Conservation (phyloP, 2,329 filamentous ascomycete species). For the Bimuria novae-zelandiae region DNA sequence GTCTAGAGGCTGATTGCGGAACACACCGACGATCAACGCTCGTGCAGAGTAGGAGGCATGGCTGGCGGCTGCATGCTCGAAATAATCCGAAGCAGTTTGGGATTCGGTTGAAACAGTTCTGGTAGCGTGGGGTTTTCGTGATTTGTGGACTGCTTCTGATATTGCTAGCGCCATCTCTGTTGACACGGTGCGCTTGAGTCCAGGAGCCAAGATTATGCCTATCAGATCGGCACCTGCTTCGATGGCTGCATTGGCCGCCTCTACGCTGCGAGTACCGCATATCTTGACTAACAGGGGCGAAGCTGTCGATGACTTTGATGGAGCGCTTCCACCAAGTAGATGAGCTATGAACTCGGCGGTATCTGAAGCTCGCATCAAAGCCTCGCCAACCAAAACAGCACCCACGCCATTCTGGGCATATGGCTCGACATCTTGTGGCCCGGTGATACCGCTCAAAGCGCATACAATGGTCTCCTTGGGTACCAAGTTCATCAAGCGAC, state of each 20-base stretch:
- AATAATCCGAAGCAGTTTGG: slow-evolving; percentile 68
- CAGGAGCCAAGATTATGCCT: slow-evolving; percentile 87
- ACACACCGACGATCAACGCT: slow-evolving; percentile 87
- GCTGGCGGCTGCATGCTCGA: slow-evolving; percentile 59
- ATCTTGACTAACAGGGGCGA: slow-evolving; percentile 77
- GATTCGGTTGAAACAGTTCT: slow-evolving; percentile 30
- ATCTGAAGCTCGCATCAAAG: slow-evolving; percentile 89
- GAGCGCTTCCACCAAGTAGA: slow-evolving; percentile 67
- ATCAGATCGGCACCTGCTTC: slow-evolving; percentile 89
- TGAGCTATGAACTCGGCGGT: slow-evolving; percentile 81
- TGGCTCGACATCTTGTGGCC: slow-evolving; percentile 81
- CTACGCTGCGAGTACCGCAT: slow-evolving; percentile 83
- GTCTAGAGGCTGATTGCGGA: slow-evolving; percentile 84
- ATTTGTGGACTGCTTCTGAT: slow-evolving; percentile 73
- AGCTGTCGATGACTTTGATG: slow-evolving; percentile 15
- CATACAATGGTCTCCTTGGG: slow-evolving; percentile 86
- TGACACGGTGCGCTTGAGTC: slow-evolving; percentile 77
- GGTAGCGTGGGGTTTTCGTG: slow-evolving; percentile 39
- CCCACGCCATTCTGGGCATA: slow-evolving; percentile 90
- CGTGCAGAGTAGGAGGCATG: slow-evolving; percentile 59
- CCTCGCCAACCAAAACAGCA: slow-evolving; percentile 91
- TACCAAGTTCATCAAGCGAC: slow-evolving; percentile 83
- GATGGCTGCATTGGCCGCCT: slow-evolving; percentile 79
- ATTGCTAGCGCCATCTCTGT: slow-evolving; percentile 81
- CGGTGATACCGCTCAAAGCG: slow-evolving; percentile 91